Evolutionary conservation across 257 asterid species (phyloP).

Genomic region (Gentiana macrophylla): DNA sequence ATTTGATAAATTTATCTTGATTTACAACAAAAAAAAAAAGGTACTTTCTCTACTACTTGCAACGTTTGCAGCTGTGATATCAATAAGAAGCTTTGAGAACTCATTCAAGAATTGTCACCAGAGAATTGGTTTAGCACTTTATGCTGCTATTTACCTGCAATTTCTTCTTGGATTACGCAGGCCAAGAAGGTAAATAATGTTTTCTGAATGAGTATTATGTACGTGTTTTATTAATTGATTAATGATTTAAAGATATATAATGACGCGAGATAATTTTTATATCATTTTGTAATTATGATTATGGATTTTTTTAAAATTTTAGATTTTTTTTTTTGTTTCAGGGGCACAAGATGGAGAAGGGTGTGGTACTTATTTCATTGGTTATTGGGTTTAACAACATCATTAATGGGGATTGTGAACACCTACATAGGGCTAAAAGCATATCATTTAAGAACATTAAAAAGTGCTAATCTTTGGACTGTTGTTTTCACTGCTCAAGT

Average conservation of each 20-base stretch:
- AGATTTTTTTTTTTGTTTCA: slow-evolving; percentile 8
- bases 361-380: slow-evolving; percentile 67
- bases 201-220: background rate
- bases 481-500: slow-evolving; percentile 64
- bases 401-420: slow-evolving; percentile 49
- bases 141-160: slow-evolving; percentile 59
- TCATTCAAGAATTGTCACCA: slow-evolving; percentile 64
- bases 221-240: too few species aligned
- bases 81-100: slow-evolving; percentile 68
- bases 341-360: slow-evolving; percentile 47
- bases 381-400: slow-evolving; percentile 56
- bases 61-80: slow-evolving; percentile 61
- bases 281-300: too few species aligned
- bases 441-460: slow-evolving; percentile 48
- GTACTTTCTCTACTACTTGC: slow-evolving; percentile 48
- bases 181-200: slow-evolving; percentile 45
- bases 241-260: too few species aligned
- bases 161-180: slow-evolving; percentile 45
- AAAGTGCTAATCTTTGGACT: slow-evolving; percentile 41
- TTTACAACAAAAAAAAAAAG: slow-evolving; percentile 14
- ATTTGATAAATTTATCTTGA: too few species aligned
- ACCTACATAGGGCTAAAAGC: slow-evolving; percentile 67
- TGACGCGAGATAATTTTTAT: too few species aligned
- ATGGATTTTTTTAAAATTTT: too few species aligned
- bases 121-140: slow-evolving; percentile 74